phyloP scores from a whole-genome alignment of 208 protist species.

The Endotrypanum monterogeii region DNA sequence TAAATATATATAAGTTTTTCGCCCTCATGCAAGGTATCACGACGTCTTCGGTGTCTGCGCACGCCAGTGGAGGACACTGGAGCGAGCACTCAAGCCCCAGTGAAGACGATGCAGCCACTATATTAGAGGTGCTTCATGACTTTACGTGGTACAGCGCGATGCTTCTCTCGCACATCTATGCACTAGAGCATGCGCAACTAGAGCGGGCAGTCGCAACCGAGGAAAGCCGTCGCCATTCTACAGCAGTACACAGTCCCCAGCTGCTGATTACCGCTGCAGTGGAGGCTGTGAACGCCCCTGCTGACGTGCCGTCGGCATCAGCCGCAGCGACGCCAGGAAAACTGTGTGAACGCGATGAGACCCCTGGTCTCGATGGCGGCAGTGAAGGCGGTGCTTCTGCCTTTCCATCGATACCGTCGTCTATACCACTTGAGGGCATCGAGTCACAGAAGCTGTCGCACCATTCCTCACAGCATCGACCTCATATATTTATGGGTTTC shows the following conservation, averaged over 20 bases:
- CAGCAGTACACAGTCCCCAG: constrained; percentile 18
- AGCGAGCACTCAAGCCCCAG: constrained; percentile 9
- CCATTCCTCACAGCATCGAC: constrained; percentile 16
- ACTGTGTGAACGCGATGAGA: background rate
- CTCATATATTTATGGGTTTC: constrained; percentile 26
- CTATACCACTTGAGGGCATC: background rate
- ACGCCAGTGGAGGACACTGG: constrained; percentile 8
- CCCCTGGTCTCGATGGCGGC: background rate
- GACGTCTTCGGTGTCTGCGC: background rate
- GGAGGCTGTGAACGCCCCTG: constrained; percentile 8
- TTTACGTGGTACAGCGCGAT: constrained; percentile 46
- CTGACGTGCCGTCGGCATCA: background rate
- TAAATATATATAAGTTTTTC: background rate
- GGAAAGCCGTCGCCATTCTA: constrained; percentile 17
- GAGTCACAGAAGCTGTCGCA: background rate
- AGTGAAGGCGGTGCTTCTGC: background rate
- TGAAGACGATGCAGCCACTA: constrained; percentile 1
- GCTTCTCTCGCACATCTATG: constrained; percentile 46
- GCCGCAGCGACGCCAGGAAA: background rate
- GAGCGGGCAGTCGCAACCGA: constrained; percentile 16
- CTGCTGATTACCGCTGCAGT: constrained; percentile 28
- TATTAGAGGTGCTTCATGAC: constrained; percentile 27
- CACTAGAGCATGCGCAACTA: constrained; percentile 37
- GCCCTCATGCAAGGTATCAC: background rate
- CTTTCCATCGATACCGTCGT: background rate